phyloP scores from a whole-genome alignment of 2,329 filamentous ascomycete genomes.

The Stenocarpella maydis region DNA sequence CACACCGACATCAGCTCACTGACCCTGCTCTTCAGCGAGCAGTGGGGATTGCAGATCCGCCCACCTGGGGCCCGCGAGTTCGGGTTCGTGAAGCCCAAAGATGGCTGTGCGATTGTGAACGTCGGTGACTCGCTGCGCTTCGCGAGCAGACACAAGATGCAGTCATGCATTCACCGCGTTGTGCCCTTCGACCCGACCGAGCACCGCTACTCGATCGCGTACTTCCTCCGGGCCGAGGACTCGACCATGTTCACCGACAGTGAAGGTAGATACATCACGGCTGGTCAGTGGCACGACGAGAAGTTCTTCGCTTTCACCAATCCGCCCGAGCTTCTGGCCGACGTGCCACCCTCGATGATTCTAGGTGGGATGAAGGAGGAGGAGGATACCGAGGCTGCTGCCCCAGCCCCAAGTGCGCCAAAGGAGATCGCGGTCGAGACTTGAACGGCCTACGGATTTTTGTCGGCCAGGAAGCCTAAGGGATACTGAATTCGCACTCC shows the following conservation, averaged over 20 bases:
- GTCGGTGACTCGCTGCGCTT: constrained; percentile 68
- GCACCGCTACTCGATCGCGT: constrained; percentile 67
- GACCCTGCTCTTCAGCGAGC: constrained; percentile 63
- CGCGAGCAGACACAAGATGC: constrained; percentile 59
- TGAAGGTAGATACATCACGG: constrained; percentile 61
- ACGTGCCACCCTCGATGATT: constrained; percentile 57
- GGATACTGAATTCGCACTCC: not conserved
- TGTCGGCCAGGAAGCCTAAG: not conserved
- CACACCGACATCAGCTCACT: constrained; percentile 65
- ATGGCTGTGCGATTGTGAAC: constrained; percentile 62
- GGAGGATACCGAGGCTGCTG: constrained; percentile 33
- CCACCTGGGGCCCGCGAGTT: constrained; percentile 58
- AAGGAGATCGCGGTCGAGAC: constrained; percentile 16
- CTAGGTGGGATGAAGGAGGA: constrained; percentile 60
- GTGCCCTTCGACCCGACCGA: constrained; percentile 60
- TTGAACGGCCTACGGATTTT: not conserved
- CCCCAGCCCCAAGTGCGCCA: not conserved
- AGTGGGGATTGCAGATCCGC: constrained; percentile 65
- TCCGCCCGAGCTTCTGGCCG: constrained; percentile 52
- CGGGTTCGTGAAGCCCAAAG: constrained; percentile 61
- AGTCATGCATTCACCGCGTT: constrained; percentile 66
- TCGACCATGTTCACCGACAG: constrained; percentile 64
- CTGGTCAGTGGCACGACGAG: constrained; percentile 62
- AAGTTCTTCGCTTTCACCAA: constrained; percentile 61
- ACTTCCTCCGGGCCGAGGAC: constrained; percentile 65